Evolutionary conservation across 805 yeast species (phyloP), one percentile per base, ranked within the genome.

Genomic region (Saccharomycopsis sp.): DNA sequence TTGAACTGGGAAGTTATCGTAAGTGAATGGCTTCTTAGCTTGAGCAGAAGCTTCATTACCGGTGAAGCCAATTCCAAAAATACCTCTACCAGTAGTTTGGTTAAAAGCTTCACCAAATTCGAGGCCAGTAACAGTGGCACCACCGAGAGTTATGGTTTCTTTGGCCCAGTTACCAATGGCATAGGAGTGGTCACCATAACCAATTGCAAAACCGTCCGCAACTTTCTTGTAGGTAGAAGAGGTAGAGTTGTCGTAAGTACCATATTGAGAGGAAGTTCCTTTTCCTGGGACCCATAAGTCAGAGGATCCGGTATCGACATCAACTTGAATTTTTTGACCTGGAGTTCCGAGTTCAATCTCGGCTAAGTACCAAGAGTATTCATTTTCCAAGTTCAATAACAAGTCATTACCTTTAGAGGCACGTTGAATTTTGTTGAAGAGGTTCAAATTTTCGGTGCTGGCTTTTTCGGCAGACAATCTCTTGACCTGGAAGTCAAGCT

Each of bases 301-400:
- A 0, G 81, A 75, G 9, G 81, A 76, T 2, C 82, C 82, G 2
- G 82, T 76, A 63, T 79, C 83, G 50, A 79, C 64, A 34, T 74
- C 67, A 2, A 77, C 76, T 15, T 71, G 70, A 14, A 78, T 59
- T 34, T 68, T 65, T 61, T 77, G 80, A 3, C 70, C 65, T 3
- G 80, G 80, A 2, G 73, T 70, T 12, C 83, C 82, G 18, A 78
- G 66, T 18, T 67, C 64, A 24, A 81, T 57, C 2, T 70, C 70
- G 2, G 77, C 79, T 12, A 78, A 70, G 63, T 79, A 81, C 59
- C 79, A 80, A 7, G 74, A 68, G n/a, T 65, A 59, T 54, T 73
- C 71, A 62, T 79, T 79, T 14, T 65, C 64, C 20, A 79, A 60
- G 3, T 55, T 54, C 18, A 55, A 37, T 9, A 58, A 23, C 12